Evolutionary conservation across 768 basidiomycete genomes (phyloP).

Genomic region (Russula foetens): DNA sequence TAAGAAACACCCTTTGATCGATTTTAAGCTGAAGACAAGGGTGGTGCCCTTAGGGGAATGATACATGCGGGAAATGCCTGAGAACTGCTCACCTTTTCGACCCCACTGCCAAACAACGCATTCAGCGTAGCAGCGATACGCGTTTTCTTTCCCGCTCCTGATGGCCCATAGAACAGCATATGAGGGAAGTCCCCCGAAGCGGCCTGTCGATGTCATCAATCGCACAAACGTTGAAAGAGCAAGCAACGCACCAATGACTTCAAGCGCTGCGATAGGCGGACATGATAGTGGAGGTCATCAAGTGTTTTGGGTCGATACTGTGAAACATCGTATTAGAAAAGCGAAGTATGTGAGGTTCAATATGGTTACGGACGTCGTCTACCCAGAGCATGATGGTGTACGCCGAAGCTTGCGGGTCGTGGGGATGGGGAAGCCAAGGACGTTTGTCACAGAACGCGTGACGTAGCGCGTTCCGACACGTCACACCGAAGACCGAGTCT

Average conservation of each 20-base stretch:
- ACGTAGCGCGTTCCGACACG: conserved; percentile 18
- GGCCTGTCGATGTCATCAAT: conserved; percentile 39
- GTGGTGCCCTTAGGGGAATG: not conserved
- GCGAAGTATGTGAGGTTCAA: not conserved
- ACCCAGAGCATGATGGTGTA: conserved; percentile 36
- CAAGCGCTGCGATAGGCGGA: conserved; percentile 68
- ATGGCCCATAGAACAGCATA: conserved; percentile 95
- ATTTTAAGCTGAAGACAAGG: conserved; percentile 73
- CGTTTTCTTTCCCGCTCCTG: conserved; percentile 97
- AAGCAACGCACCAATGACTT: conserved; percentile 56
- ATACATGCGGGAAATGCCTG: not conserved
- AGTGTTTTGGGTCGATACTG: conserved; percentile 83
- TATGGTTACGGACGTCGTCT: conserved; percentile 34
- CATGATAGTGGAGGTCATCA: conserved; percentile 84
- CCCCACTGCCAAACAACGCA: conserved; percentile 85
- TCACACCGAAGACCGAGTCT: conserved; percentile 10
- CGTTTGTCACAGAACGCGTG: conserved; percentile 16
- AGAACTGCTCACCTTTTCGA: conserved; percentile 65
- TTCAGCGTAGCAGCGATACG: conserved; percentile 83
- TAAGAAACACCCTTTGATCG: conserved; percentile 92
- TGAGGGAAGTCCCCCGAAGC: conserved; percentile 94
- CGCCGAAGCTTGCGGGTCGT: no score
- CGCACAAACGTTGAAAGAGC: not conserved
- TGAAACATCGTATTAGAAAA: not conserved
- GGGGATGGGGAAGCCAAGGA: no score